These are phyloP conservation scores for Cornus suecica DNA, from an alignment of 148 eudicot genomes.

Conservation along the genomic window DNA sequence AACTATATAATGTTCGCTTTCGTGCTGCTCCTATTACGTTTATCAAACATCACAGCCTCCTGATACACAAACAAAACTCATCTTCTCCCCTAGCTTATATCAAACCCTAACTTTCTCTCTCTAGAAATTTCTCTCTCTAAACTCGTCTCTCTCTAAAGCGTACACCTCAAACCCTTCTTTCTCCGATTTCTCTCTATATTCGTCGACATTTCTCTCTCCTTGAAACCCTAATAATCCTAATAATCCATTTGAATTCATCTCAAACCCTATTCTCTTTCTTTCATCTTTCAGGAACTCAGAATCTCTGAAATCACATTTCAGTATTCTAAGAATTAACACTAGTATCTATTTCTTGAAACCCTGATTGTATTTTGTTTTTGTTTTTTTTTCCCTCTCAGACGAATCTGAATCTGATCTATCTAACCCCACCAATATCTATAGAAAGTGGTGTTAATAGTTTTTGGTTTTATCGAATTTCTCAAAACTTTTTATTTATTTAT, in stretches of 20 bases:
- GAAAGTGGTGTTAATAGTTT: no score
- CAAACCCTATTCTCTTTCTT: not conserved
- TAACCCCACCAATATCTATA: no score
- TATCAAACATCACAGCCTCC: not conserved
- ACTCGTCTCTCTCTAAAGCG: not conserved
- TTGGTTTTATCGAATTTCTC: not conserved
- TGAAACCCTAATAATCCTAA: not conserved
- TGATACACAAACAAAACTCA: not conserved
- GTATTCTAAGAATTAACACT: no score
- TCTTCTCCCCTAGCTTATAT: not conserved
- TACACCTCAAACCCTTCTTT: not conserved
- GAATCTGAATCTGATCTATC: not conserved
- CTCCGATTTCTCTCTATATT: not conserved
- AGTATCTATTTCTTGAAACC: not conserved
- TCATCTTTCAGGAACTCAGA: not conserved
- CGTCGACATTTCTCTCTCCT: not conserved
- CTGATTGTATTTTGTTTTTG: not conserved
- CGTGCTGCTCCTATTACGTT: not conserved
- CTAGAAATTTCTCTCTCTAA: not conserved
- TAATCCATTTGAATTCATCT: not conserved
- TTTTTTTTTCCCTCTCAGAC: not conserved
- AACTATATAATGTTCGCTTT: conserved; percentile 8
- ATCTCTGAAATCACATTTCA: not conserved
- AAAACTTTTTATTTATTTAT: not conserved
- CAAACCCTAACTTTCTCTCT: not conserved